Evolutionary conservation across 352 stramenopile genomes (phyloP).

Genomic region (Phytophthora tubulina): DNA sequence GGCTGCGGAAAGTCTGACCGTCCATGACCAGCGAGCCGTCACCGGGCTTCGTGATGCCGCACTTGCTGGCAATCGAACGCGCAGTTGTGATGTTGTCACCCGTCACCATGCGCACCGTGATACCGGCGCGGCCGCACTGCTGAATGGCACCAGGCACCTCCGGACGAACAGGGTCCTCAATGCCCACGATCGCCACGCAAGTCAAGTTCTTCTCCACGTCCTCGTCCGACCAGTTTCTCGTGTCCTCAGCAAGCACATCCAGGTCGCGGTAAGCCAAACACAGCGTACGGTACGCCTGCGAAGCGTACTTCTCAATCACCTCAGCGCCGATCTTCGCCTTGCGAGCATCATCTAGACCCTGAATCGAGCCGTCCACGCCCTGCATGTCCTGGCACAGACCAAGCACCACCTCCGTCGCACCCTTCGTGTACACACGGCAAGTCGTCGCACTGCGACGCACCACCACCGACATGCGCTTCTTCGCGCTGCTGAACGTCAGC

Average conservation of each 20-base stretch:
- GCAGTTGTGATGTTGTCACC: slow-evolving; percentile 67
- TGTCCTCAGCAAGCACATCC: slow-evolving; percentile 46
- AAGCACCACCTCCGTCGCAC: slow-evolving; percentile 67
- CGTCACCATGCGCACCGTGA: slow-evolving; percentile 69
- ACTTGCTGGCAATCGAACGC: slow-evolving; percentile 63
- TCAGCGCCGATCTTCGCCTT: slow-evolving; percentile 49
- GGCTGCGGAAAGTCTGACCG: slow-evolving; percentile 57
- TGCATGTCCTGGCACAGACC: slow-evolving; percentile 58
- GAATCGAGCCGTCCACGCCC: slow-evolving; percentile 51
- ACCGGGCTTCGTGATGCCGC: slow-evolving; percentile 54
- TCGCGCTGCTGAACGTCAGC: slow-evolving; percentile 71
- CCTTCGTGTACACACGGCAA: slow-evolving; percentile 71
- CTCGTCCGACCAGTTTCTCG: slow-evolving; percentile 55
- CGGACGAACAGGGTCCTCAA: slow-evolving; percentile 60
- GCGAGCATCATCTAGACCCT: slow-evolving; percentile 35
- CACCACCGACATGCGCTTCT: slow-evolving; percentile 81
- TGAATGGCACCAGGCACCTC: slow-evolving; percentile 60
- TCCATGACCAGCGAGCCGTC: slow-evolving; percentile 72
- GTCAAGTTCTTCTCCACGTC: slow-evolving; percentile 70
- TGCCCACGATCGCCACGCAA: slow-evolving; percentile 59
- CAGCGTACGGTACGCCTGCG: slow-evolving; percentile 77
- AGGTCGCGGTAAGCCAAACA: slow-evolving; percentile 86
- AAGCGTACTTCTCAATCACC: slow-evolving; percentile 85
- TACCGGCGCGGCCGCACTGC: slow-evolving; percentile 55
- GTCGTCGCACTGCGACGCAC: slow-evolving; percentile 52